Percentiles rank a stretch among this genome's conserved stretches.
These are phyloP conservation scores for Geranomyces variabilis DNA, from an alignment of 192 early-diverging fungal species.

Conservation along the genomic window DNA sequence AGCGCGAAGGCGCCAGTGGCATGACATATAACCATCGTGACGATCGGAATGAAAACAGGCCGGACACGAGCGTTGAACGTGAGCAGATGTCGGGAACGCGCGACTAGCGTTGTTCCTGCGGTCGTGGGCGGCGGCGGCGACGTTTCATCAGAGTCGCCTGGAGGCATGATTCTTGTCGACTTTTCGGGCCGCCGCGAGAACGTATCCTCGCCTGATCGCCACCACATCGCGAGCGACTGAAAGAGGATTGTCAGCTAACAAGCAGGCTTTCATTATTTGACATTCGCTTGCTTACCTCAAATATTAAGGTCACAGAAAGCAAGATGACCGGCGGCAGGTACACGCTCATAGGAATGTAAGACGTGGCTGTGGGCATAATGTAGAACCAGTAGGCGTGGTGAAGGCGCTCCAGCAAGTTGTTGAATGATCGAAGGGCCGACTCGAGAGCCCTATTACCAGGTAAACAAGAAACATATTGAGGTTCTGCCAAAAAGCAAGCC, in stretches of 20 bases:
- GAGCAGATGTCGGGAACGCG: not conserved
- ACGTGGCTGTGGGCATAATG: conserved; percentile 74
- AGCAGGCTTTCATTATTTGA: not conserved
- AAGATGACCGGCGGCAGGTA: conserved; percentile 87
- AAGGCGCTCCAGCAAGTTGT: conserved; percentile 90
- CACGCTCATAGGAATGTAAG: conserved; percentile 85
- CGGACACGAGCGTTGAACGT: conserved; percentile 31
- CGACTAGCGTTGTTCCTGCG: not conserved
- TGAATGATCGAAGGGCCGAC: conserved; percentile 79
- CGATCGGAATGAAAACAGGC: conserved; percentile 34
- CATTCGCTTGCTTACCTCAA: conserved; percentile 32
- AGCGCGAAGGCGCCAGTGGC: conserved; percentile 22
- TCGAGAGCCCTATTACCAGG: conserved; percentile 57
- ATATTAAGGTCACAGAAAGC: conserved; percentile 68
- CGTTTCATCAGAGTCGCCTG: not conserved
- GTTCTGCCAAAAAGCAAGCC: not conserved
- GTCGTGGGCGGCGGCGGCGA: conserved; percentile 5
- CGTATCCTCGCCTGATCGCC: not conserved
- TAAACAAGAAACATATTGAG: not conserved
- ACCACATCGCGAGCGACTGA: conserved; percentile 14
- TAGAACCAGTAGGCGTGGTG: conserved; percentile 99
- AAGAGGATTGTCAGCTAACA: not conserved
- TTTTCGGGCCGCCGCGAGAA: too few species aligned
- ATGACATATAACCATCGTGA: conserved; percentile 29
- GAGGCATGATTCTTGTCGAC: too few species aligned